These are phyloP conservation scores for Nakaseomyces bracarensis DNA, from an alignment of 1,139 yeast species.

Conservation along the genomic window DNA sequence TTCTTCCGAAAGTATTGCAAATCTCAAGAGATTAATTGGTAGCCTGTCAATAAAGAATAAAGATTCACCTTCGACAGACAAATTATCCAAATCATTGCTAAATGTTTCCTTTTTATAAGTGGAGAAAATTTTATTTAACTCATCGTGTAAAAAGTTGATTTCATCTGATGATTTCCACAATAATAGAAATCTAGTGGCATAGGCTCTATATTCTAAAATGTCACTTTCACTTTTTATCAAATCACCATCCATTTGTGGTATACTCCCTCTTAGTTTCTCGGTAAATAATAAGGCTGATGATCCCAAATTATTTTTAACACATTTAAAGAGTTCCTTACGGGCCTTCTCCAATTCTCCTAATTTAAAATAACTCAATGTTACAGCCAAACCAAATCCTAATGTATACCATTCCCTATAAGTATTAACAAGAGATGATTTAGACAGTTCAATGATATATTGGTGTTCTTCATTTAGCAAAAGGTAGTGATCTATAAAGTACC, in stretches of 20 bases:
- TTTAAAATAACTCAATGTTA: slow-evolving; percentile 50
- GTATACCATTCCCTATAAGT: slow-evolving; percentile 61
- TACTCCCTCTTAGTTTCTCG: slow-evolving; percentile 24
- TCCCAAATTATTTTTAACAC: slow-evolving; percentile 52
- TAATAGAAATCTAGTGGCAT: slow-evolving; percentile 23
- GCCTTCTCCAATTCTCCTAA: slow-evolving; percentile 40
- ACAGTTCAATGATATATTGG: slow-evolving; percentile 50
- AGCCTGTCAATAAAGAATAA: slow-evolving; percentile 33
- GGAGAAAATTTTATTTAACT: slow-evolving; percentile 35
- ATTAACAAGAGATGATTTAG: slow-evolving; percentile 46
- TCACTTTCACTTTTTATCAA: not conserved
- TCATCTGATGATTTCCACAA: slow-evolving; percentile 31
- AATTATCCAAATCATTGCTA: not conserved
- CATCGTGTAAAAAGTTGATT: slow-evolving; percentile 42
- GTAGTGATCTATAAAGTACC: slow-evolving; percentile 75
- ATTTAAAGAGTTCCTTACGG: slow-evolving; percentile 38
- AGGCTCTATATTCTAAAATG: slow-evolving; percentile 25
- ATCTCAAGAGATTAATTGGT: slow-evolving; percentile 55
- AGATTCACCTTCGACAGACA: slow-evolving; percentile 7
- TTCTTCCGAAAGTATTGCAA: slow-evolving; percentile 63
- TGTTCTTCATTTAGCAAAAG: slow-evolving; percentile 62
- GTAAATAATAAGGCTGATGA: slow-evolving; percentile 30
- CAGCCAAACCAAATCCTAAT: slow-evolving; percentile 64
- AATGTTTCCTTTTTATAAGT: slow-evolving; percentile 8
- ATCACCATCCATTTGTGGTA: not conserved